These are phyloP conservation scores for Pseudogymnoascus sp. DNA, from an alignment of 2,329 filamentous ascomycete species.

Conservation along the genomic window DNA sequence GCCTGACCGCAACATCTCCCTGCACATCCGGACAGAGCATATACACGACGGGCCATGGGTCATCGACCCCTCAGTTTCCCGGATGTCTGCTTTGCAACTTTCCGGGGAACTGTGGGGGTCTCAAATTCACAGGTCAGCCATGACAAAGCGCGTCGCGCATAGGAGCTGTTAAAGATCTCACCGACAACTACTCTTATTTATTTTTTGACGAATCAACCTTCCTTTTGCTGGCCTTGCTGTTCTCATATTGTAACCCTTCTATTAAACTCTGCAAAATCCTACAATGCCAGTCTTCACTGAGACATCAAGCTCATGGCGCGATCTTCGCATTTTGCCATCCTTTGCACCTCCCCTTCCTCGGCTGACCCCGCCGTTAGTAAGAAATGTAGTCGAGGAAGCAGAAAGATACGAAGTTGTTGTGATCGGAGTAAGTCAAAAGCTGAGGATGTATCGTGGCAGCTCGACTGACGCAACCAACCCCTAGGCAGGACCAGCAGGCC, in stretches of 20 bases:
- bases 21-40: not conserved
- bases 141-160: not conserved
- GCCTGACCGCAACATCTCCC: not conserved
- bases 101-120: not conserved
- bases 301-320: conserved; percentile 28
- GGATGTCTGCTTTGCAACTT: not conserved
- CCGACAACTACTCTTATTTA: not conserved
- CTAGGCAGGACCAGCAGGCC: conserved; percentile 35
- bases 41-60: not conserved
- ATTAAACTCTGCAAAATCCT: not conserved
- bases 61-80: not conserved
- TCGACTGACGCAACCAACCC: not conserved
- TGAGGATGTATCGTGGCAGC: not conserved
- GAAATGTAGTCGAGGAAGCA: conserved; percentile 5
- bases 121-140: not conserved
- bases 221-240: not conserved
- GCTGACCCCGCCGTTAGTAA: conserved; percentile 20
- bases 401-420: conserved; percentile 37
- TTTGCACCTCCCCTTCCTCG: conserved; percentile 33
- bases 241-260: not conserved
- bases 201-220: not conserved
- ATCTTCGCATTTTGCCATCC: conserved; percentile 33
- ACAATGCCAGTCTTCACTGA: conserved; percentile 35
- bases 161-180: not conserved
- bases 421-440: conserved; percentile 28